These are phyloP conservation scores for Solanum habrochaites DNA, from an alignment of 257 asterid genomes.

Conservation along the genomic window DNA sequence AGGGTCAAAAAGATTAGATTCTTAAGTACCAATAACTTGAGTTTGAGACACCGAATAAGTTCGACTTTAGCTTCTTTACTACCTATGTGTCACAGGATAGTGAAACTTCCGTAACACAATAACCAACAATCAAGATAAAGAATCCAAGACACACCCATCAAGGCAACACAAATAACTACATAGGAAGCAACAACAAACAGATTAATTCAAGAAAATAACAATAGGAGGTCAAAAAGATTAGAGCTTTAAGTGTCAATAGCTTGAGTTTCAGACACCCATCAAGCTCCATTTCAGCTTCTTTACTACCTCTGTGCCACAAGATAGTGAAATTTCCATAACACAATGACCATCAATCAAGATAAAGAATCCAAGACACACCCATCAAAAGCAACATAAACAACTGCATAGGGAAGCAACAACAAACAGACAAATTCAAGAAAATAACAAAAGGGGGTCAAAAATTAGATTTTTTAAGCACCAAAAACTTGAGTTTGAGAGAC, in stretches of 20 bases:
- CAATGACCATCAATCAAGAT: not conserved
- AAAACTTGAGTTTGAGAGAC: constrained; percentile 49
- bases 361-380: not conserved
- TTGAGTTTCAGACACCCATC: constrained; percentile 12
- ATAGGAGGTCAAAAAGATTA: not conserved
- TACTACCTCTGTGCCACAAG: too few species aligned
- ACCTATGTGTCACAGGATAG: not conserved
- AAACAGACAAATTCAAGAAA: not conserved
- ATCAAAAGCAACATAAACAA: not conserved
- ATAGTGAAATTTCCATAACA: not conserved
- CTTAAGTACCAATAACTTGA: constrained; percentile 48
- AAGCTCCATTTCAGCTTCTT: too few species aligned
- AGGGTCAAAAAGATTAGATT: not conserved
- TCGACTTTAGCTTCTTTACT: constrained; percentile 17
- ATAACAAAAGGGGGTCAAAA: not conserved
- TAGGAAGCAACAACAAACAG: not conserved
- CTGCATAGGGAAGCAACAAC: not conserved
- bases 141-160: not conserved
- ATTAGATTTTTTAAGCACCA: constrained; percentile 21
- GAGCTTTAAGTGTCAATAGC: constrained; percentile 23
- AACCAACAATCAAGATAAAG: not conserved
- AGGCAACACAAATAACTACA: not conserved
- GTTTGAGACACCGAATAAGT: constrained; percentile 35
- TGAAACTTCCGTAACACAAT: not conserved
- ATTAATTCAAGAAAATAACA: not conserved